These are phyloP conservation scores for Corylus heterophylla DNA, from an alignment of 306 rosid genomes.

Conservation along the genomic window DNA sequence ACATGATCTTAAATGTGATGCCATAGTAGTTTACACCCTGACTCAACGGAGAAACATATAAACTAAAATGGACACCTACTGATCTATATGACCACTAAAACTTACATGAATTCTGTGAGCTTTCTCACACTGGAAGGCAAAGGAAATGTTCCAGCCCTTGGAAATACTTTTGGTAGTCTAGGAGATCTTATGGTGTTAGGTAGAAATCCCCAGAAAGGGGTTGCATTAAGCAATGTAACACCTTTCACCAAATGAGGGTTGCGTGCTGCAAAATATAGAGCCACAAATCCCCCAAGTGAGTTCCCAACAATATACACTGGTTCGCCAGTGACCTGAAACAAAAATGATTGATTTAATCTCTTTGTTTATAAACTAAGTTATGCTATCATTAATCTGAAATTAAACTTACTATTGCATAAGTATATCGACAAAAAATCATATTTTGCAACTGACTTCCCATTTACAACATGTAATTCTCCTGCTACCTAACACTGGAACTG, in stretches of 20 bases:
- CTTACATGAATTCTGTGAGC: constrained; percentile 74
- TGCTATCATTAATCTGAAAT: not conserved
- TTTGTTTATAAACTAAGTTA: not conserved
- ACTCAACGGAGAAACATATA: too few species aligned
- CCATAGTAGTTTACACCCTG: too few species aligned
- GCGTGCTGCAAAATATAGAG: constrained; percentile 82
- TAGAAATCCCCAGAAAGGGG: constrained; percentile 92
- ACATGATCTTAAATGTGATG: too few species aligned
- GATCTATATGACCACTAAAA: not conserved
- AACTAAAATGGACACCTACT: not conserved
- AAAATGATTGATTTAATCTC: constrained; percentile 6
- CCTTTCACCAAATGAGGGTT: constrained; percentile 93
- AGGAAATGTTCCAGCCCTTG: constrained; percentile 87
- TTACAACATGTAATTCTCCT: not conserved
- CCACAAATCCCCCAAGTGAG: constrained; percentile 94
- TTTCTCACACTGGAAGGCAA: constrained; percentile 70
- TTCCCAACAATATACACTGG: constrained; percentile 87
- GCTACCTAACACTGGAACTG: not conserved
- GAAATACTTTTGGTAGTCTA: constrained; percentile 67
- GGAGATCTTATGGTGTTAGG: constrained; percentile 80
- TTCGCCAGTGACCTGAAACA: constrained; percentile 79
- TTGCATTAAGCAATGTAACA: constrained; percentile 88
- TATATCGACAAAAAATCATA: not conserved
- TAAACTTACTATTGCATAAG: not conserved
- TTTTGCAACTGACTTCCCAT: not conserved